Conservation (phyloP, 257 asterid genomes). For the Solanum peruvianum region DNA sequence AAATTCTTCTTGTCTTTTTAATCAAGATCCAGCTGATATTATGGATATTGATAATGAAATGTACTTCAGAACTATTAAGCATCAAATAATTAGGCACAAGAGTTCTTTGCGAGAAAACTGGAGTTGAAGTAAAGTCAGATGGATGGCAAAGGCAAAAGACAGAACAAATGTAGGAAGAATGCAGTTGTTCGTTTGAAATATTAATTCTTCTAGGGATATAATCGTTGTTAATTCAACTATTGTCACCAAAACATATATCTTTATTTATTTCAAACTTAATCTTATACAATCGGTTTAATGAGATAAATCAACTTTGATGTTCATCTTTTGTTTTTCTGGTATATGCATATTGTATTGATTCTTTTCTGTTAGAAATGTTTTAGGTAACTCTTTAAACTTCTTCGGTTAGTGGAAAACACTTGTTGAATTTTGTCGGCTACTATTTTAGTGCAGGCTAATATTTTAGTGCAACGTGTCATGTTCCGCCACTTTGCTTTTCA, state of each 20-base stretch:
- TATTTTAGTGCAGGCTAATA: not conserved
- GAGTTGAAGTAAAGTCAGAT: not conserved
- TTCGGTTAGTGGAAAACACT: not conserved
- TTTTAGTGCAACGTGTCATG: not conserved
- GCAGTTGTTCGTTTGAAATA: not conserved
- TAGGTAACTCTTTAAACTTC: not conserved
- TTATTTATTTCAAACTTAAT: not conserved
- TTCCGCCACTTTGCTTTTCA: no score
- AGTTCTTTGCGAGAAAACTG: not conserved
- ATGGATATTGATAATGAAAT: slow-evolving; percentile 34
- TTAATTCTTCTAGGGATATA: not conserved
- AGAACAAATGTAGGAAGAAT: slow-evolving; percentile 13
- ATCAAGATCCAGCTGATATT: slow-evolving; percentile 61
- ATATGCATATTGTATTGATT: not conserved
- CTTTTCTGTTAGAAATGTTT: not conserved
- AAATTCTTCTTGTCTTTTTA: slow-evolving; percentile 4
- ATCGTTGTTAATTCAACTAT: not conserved
- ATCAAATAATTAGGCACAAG: slow-evolving; percentile 17
- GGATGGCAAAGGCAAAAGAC: slow-evolving; percentile 8
- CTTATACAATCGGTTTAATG: not conserved
- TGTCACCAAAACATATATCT: not conserved
- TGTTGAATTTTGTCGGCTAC: not conserved
- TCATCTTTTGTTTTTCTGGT: not conserved
- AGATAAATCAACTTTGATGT: not conserved
- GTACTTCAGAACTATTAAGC: slow-evolving; percentile 29